Evolutionary conservation across 2,329 filamentous ascomycete species (phyloP).

Genomic region (Botryotinia globosa): DNA sequence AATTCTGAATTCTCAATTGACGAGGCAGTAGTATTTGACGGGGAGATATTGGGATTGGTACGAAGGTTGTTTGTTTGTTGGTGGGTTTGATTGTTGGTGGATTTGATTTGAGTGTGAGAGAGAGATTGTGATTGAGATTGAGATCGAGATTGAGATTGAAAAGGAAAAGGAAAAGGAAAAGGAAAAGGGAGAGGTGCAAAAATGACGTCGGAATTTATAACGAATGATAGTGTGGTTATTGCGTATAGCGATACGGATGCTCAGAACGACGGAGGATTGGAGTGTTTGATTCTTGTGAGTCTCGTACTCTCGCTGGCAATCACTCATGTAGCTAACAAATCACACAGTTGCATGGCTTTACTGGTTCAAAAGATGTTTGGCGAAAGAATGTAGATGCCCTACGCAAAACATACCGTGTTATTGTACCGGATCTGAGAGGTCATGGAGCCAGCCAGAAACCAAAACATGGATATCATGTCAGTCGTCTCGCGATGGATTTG

Average conservation of each 20-base stretch:
- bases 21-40: not conserved
- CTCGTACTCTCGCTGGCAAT: not conserved
- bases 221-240: slow-evolving; percentile 30
- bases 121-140: too few species aligned
- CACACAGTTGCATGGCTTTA: slow-evolving; percentile 39
- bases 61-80: too few species aligned
- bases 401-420: slow-evolving; percentile 29
- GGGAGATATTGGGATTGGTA: not conserved
- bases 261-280: slow-evolving; percentile 10
- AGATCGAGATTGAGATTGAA: too few species aligned
- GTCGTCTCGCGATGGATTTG: slow-evolving; percentile 36
- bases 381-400: slow-evolving; percentile 35
- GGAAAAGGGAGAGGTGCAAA: not conserved
- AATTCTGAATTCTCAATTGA: not conserved
- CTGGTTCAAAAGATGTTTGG: slow-evolving; percentile 37
- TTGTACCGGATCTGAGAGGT: slow-evolving; percentile 36
- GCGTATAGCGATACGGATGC: slow-evolving; percentile 32
- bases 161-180: not conserved
- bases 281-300: slow-evolving; percentile 32
- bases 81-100: too few species aligned
- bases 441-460: slow-evolving; percentile 35
- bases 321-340: not conserved
- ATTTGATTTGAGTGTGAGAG: too few species aligned
- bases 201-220: not conserved
- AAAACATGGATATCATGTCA: slow-evolving; percentile 37